Conservation (phyloP, 768 basidiomycete species). For the Boletus sensibilis region DNA sequence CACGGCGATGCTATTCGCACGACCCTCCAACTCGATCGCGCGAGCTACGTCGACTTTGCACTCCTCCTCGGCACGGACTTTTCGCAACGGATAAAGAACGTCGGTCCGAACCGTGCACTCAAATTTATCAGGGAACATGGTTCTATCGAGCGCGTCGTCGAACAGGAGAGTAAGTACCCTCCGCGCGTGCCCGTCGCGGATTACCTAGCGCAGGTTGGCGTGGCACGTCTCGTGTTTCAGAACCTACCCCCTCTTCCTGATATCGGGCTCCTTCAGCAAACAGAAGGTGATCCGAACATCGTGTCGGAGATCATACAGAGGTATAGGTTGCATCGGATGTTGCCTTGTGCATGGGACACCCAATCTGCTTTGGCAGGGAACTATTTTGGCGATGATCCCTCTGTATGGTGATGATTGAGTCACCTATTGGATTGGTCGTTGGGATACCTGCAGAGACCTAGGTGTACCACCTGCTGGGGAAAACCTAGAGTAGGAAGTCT, state of each 20-base stretch:
- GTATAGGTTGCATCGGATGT: slow-evolving; percentile 48
- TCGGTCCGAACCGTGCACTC: slow-evolving; percentile 78
- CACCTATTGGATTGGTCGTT: not conserved
- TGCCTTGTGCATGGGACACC: slow-evolving; percentile 42
- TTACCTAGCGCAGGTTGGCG: slow-evolving; percentile 64
- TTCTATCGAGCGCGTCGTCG: slow-evolving; percentile 69
- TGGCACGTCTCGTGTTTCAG: slow-evolving; percentile 63
- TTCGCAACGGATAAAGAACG: slow-evolving; percentile 75
- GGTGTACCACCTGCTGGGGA: not conserved
- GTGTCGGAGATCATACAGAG: slow-evolving; percentile 48
- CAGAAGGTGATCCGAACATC: slow-evolving; percentile 39
- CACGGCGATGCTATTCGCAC: no score
- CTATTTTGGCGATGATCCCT: slow-evolving; percentile 66
- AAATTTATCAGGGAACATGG: slow-evolving; percentile 70
- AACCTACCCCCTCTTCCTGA: slow-evolving; percentile 65
- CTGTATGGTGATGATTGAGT: slow-evolving; percentile 14
- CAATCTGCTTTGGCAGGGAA: slow-evolving; percentile 55
- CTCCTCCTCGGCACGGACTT: slow-evolving; percentile 91
- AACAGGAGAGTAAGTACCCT: slow-evolving; percentile 48
- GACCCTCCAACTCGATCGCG: slow-evolving; percentile 53
- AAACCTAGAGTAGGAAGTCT: not conserved
- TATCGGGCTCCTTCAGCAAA: slow-evolving; percentile 32
- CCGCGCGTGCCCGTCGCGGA: slow-evolving; percentile 45
- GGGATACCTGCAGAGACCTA: not conserved
- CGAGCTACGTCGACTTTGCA: slow-evolving; percentile 76